These are phyloP conservation scores for Penicillium psychrosexuale DNA, from an alignment of 2,329 filamentous ascomycete species.

Conservation along the genomic window DNA sequence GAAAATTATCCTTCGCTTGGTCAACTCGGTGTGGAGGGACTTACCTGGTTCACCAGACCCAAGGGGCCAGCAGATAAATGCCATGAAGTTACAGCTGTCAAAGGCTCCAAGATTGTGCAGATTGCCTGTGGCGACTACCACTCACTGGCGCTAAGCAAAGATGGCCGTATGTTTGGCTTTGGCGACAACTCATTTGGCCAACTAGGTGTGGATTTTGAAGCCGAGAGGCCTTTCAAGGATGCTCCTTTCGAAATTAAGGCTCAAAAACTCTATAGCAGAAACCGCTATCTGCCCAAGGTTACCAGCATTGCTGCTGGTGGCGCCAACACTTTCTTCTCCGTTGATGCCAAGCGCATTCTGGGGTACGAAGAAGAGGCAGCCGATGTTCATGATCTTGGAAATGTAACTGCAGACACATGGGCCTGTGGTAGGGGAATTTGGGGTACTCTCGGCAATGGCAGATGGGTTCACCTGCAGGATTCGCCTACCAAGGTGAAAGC, in stretches of 20 bases:
- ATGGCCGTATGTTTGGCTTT: conserved; percentile 78
- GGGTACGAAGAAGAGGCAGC: conserved; percentile 44
- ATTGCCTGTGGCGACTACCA: conserved; percentile 86
- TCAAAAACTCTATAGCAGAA: conserved; percentile 68
- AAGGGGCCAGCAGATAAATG: conserved; percentile 74
- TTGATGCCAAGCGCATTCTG: conserved; percentile 68
- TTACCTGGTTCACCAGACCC: conserved; percentile 76
- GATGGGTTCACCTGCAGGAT: conserved; percentile 82
- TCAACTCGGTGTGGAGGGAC: conserved; percentile 80
- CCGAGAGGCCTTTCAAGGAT: conserved; percentile 62
- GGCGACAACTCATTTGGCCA: conserved; percentile 92
- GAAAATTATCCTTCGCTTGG: conserved; percentile 76
- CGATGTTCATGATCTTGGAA: conserved; percentile 47
- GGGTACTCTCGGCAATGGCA: conserved; percentile 78
- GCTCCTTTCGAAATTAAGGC: conserved; percentile 68
- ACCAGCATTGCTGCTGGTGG: conserved; percentile 83
- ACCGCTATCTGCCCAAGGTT: conserved; percentile 61
- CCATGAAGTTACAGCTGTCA: conserved; percentile 71
- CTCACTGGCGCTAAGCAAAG: conserved; percentile 71
- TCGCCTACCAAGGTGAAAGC: conserved; percentile 76
- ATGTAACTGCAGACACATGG: conserved; percentile 74
- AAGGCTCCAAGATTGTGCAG: conserved; percentile 66
- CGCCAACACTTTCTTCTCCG: conserved; percentile 78
- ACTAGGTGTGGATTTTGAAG: conserved; percentile 72
- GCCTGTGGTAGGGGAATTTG: conserved; percentile 81